Evolutionary conservation across 345 rosid species (phyloP).

Genomic region (Balakata baccata): DNA sequence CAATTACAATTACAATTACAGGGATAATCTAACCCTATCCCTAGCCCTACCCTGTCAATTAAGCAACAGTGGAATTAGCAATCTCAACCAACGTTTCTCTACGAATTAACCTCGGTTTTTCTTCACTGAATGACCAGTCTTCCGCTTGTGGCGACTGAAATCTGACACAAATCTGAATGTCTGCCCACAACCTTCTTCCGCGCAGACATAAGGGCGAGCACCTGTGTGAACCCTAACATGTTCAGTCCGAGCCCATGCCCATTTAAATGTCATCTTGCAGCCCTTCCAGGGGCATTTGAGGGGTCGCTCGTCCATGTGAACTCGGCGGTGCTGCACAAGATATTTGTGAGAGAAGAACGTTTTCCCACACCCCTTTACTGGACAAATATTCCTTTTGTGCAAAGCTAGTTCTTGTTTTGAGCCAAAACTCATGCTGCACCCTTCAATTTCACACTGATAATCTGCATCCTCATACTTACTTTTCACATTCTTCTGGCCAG

Average conservation of each 20-base stretch:
- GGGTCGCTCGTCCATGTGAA: constrained; percentile 89
- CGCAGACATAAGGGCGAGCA: constrained; percentile 80
- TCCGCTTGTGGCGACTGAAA: constrained; percentile 91
- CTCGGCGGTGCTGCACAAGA: constrained; percentile 87
- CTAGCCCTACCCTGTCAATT: constrained; percentile 31
- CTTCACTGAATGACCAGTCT: constrained; percentile 85
- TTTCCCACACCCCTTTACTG: constrained; percentile 90
- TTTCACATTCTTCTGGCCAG: constrained; percentile 36
- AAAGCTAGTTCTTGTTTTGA: constrained; percentile 60
- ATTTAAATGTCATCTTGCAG: constrained; percentile 94
- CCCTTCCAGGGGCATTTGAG: constrained; percentile 99
- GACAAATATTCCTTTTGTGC: constrained; percentile 82
- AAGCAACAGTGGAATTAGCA: constrained; percentile 40
- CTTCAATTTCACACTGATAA: constrained; percentile 80
- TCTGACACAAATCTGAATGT: constrained; percentile 92
- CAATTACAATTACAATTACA: too few species aligned
- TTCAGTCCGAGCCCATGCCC: constrained; percentile 99
- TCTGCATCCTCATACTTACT: constrained; percentile 51
- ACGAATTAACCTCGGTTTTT: constrained; percentile 28
- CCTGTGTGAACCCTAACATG: constrained; percentile 98
- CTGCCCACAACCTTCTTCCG: constrained; percentile 81
- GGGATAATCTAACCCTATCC: constrained; percentile 24
- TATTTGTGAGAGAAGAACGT: constrained; percentile 94
- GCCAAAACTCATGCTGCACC: constrained; percentile 80
- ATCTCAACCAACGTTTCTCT: constrained; percentile 24